These are phyloP conservation scores for Solanum infundibuliforme DNA, from an alignment of 257 asterid species.

Conservation along the genomic window DNA sequence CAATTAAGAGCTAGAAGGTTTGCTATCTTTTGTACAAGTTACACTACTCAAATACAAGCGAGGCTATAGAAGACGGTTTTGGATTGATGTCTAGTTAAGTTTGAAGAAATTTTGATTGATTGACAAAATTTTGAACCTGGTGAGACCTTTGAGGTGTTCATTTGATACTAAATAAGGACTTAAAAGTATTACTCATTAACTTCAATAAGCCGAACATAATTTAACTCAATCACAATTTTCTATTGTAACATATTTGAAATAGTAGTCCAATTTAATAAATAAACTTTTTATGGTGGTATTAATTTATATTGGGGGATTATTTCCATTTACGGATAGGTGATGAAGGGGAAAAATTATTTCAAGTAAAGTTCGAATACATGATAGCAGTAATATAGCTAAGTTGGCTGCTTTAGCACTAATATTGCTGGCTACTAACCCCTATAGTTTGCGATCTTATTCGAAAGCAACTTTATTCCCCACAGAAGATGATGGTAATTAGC, in stretches of 20 bases:
- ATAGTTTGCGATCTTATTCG: too few relatives aligned
- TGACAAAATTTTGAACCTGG: neutral
- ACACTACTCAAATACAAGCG: neutral
- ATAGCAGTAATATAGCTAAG: neutral
- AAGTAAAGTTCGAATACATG: neutral
- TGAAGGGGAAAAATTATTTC: neutral
- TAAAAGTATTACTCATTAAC: neutral
- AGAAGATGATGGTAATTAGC: too few relatives aligned
- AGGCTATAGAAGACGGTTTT: too few relatives aligned
- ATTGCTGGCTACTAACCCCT: too few relatives aligned
- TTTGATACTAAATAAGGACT: neutral
- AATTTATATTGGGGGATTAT: neutral
- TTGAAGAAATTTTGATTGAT: neutral
- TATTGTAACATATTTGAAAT: neutral
- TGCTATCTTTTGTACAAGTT: neutral
- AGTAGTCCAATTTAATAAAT: neutral
- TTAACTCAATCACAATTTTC: neutral
- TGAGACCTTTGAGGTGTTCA: neutral
- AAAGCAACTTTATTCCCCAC: too few relatives aligned
- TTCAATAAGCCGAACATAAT: too few relatives aligned
- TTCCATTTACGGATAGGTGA: neutral
- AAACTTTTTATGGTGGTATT: too few relatives aligned
- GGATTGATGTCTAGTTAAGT: too few relatives aligned
- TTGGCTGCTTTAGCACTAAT: neutral
- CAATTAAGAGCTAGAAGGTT: neutral